These are phyloP conservation scores for Reutealis trisperma DNA, from an alignment of 345 rosid species.

Conservation along the genomic window DNA sequence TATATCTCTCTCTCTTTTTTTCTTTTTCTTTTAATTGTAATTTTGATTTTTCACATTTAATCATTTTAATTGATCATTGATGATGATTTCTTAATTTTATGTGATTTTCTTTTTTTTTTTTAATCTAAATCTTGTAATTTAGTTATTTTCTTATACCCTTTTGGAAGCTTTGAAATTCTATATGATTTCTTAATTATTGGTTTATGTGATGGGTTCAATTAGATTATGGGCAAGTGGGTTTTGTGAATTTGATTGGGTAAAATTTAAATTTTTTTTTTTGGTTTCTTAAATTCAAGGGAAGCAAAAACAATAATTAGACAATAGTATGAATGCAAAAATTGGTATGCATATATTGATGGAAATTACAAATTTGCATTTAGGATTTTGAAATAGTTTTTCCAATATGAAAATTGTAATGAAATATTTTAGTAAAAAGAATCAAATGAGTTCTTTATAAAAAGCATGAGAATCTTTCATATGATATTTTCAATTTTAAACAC, in stretches of 20 bases:
- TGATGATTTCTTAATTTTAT: neutral
- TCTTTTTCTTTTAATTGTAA: neutral
- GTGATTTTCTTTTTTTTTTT: neutral
- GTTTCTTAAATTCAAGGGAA: neutral
- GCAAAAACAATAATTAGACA: neutral
- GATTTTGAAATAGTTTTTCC: neutral
- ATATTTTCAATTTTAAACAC: too few species aligned
- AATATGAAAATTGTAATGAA: neutral
- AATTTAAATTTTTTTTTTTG: too few species aligned
- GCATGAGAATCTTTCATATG: neutral
- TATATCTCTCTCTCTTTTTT: conserved; percentile 26
- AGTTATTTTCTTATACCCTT: neutral
- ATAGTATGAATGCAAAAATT: neutral
- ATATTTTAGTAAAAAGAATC: neutral
- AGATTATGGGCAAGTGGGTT: too few species aligned
- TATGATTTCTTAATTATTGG: too few species aligned
- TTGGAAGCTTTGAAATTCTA: neutral
- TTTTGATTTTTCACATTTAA: neutral
- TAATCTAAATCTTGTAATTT: neutral
- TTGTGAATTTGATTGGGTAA: too few species aligned
- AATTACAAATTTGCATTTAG: neutral
- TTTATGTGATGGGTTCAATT: too few species aligned
- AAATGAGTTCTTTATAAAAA: neutral
- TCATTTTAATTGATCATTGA: neutral
- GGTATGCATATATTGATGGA: neutral